phyloP scores from a whole-genome alignment of 1,284 basidiomycete species.

The Sanghuangporus baumii region DNA sequence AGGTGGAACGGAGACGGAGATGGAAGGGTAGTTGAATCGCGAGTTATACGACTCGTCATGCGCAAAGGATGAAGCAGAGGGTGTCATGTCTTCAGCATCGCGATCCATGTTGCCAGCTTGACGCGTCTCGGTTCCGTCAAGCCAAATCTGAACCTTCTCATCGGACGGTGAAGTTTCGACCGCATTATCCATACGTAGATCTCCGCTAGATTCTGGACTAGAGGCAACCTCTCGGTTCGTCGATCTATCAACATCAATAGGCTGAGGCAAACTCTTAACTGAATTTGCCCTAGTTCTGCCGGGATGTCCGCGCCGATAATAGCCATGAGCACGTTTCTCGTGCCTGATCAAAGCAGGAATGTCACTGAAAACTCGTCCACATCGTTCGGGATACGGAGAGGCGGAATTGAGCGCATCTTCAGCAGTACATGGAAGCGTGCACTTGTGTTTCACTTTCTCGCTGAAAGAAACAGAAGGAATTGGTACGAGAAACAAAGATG shows the following conservation, averaged over 20 bases:
- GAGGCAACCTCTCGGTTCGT: neutral
- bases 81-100: neutral
- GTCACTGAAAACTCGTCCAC: constrained; percentile 6
- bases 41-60: neutral
- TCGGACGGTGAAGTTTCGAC: neutral
- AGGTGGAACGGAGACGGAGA: neutral
- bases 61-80: neutral
- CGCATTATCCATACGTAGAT: neutral
- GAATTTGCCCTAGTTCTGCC: neutral
- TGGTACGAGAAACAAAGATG: neutral
- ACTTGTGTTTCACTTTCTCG: constrained; percentile 5
- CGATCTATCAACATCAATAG: neutral
- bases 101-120: neutral
- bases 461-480: neutral
- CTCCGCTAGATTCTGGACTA: neutral
- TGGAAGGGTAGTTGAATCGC: neutral
- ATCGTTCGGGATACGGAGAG: neutral
- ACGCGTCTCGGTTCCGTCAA: neutral
- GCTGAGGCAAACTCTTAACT: neutral
- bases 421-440: neutral
- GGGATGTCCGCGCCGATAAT: neutral
- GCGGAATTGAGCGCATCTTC: neutral
- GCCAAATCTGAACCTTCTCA: neutral
- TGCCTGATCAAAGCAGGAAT: constrained; percentile 9
- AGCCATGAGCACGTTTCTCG: constrained; percentile 10